Evolutionary conservation across 2,329 filamentous ascomycete genomes (phyloP).

Genomic region (Zalaria obscura): DNA sequence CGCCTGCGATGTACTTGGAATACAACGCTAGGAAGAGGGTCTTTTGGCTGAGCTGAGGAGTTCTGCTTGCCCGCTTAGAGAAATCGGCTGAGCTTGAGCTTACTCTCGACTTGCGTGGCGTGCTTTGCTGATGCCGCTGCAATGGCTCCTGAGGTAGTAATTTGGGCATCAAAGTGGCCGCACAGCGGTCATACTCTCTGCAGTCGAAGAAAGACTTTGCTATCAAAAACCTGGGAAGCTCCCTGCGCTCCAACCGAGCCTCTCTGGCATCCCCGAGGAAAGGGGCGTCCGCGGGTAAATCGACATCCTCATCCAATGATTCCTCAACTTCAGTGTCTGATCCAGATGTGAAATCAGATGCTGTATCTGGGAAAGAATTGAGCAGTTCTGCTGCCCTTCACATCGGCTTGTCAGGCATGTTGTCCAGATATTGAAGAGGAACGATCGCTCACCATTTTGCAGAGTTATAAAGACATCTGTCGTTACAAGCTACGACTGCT

Average conservation of each 20-base stretch:
- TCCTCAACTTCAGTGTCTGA: constrained; percentile 46
- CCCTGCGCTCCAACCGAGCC: constrained; percentile 58
- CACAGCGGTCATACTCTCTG: constrained; percentile 85
- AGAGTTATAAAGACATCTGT: constrained; percentile 88
- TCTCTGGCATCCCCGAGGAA: constrained; percentile 3
- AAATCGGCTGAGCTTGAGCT: constrained; percentile 32
- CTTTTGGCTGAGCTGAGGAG: constrained; percentile 61
- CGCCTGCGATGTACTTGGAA: constrained; percentile 80
- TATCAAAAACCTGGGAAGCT: constrained; percentile 71
- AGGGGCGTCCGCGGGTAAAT: too few relatives aligned
- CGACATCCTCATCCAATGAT: constrained; percentile 36
- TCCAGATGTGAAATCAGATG: constrained; percentile 26
- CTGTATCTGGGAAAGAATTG: constrained; percentile 54
- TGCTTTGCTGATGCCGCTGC: constrained; percentile 12
- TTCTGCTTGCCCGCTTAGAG: constrained; percentile 12
- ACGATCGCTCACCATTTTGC: constrained; percentile 65
- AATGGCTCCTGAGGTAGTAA: constrained; percentile 34
- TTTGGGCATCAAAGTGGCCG: constrained; percentile 75
- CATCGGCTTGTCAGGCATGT: constrained; percentile 2
- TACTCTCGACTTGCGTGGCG: constrained; percentile 44
- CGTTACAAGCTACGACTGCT: constrained; percentile 79
- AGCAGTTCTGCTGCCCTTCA: constrained; percentile 85
- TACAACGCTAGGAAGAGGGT: constrained; percentile 86
- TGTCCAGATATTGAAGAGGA: constrained; percentile 3
- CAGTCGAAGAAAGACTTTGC: constrained; percentile 94